phyloP scores from a whole-genome alignment of 1,284 basidiomycete genomes.

The Rhodotorula sp. region DNA sequence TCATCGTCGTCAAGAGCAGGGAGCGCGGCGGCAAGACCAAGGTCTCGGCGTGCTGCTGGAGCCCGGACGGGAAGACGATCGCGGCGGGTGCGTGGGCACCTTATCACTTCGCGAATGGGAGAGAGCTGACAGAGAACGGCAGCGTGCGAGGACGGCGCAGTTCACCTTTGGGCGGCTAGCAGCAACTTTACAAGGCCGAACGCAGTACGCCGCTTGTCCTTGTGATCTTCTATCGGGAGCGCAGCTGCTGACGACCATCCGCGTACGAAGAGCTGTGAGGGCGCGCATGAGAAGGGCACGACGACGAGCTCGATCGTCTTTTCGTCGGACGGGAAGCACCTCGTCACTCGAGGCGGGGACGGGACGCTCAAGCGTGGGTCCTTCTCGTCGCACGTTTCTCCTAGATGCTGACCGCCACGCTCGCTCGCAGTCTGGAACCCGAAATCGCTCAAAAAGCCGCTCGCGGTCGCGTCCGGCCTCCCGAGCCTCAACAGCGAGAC shows the following conservation, averaged over 20 bases:
- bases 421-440: conserved; percentile 81
- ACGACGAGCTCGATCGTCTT: conserved; percentile 83
- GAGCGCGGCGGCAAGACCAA: conserved; percentile 93
- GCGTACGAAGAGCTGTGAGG: conserved; percentile 61
- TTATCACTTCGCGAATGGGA: no score
- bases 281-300: conserved; percentile 76
- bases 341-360: conserved; percentile 87
- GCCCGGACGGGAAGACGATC: conserved; percentile 80
- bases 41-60: conserved; percentile 72
- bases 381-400: background rate
- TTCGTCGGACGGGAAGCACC: conserved; percentile 74
- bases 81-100: conserved; percentile 50
- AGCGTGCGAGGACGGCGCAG: conserved; percentile 77
- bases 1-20: conserved; percentile 95
- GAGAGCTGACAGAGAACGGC: conserved; percentile 55
- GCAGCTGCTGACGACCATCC: background rate
- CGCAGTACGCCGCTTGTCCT: background rate
- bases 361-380: conserved; percentile 90
- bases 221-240: no score
- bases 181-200: conserved; percentile 90
- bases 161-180: conserved; percentile 90
- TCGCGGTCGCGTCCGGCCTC: conserved; percentile 64
- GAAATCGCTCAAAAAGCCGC: conserved; percentile 80
- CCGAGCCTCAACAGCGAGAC: conserved; percentile 84
- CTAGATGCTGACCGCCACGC: background rate